Base-by-base conservation (phyloP, 1,139 yeast species). In the Arxiozyma telluris region DNA sequence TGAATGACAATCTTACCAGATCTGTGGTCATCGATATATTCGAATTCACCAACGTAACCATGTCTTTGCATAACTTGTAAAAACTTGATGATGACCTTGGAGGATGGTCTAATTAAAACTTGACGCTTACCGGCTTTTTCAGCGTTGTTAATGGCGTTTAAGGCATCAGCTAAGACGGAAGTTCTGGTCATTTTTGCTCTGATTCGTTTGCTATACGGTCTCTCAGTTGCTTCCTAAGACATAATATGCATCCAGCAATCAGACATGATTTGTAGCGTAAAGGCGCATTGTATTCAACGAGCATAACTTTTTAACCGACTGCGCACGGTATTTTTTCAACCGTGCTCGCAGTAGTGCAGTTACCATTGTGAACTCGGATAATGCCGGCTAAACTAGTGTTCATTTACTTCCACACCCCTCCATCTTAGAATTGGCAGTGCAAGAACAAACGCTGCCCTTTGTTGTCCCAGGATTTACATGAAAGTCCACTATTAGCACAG, bases 101-200 rank as follows among this genome's bases (percentile, higher is more conserved):
- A 93, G 55, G 98, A 91, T 65, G 98, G 98, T 85, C 98, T 89
- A 76, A 93, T 83, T 75, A 93, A 79, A 67, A 93, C 98, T 82
- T 93, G 98, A 80, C 98, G 88, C 82, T 93, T 93, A 78, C 98
- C 98, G 75, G 97, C 84, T 80, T 91, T 93, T 81, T 93, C 98
- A 76, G 98, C 98, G 76, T 93, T 93, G 91, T 91, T 89, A 76
- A 93, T 93, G 71, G 96, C 84, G 77, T 93, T 91, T 74, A 93
- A 87, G 74, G 98, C 98, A 80, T 93, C 98, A 72, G 98, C 97
- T 78, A 93, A 87, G 75, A 88, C 98, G 68, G 98, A 93, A 70
- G 97, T 81, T 83, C 98, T 91, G 75, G 98, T 90, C 98, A 93
- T 90, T 76, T 74, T 78, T 55, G 44, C 49, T 23, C 22, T 22